A percentile compares a stretch with the other conserved stretches of the same genome.
Evolutionary conservation across 164 flowering plant genomes (phyloP).

Genomic region (Aristolochia californica): DNA sequence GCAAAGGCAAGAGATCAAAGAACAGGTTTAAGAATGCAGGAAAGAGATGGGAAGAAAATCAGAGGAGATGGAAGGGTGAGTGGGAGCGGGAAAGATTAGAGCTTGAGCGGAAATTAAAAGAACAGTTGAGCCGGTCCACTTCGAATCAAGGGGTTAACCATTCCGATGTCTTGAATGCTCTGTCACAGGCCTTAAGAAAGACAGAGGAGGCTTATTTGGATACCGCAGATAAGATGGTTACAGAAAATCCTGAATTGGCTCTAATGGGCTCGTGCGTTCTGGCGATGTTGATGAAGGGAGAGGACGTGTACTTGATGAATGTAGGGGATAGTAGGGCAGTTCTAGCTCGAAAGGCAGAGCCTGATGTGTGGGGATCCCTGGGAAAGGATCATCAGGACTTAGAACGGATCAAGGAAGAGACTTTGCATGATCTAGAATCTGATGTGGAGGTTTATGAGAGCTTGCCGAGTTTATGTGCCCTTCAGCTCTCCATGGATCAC

Average conservation of each 20-base stretch:
- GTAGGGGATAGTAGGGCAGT: slow-evolving; percentile 76
- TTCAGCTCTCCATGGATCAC: slow-evolving; percentile 67
- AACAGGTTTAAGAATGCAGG: slow-evolving; percentile 15
- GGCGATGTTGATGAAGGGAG: slow-evolving; percentile 74
- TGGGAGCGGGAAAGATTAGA: slow-evolving; percentile 35
- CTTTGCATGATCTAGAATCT: slow-evolving; percentile 22
- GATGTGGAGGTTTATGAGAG: slow-evolving; percentile 19
- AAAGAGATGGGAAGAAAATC: slow-evolving; percentile 32
- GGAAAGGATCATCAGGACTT: slow-evolving; percentile 26
- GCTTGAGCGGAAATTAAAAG: slow-evolving; percentile 27
- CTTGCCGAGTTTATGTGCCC: slow-evolving; percentile 19
- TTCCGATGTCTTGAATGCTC: slow-evolving; percentile 57
- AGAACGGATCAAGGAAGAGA: slow-evolving; percentile 41
- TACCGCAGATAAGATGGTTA: slow-evolving; percentile 51
- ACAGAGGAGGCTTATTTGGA: slow-evolving; percentile 71
- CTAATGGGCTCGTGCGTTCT: slow-evolving; percentile 90
- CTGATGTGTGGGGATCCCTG: slow-evolving; percentile 18
- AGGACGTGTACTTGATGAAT: slow-evolving; percentile 73
- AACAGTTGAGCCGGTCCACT: slow-evolving; percentile 16
- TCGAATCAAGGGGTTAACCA: slow-evolving; percentile 29
- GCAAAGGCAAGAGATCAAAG: slow-evolving; percentile 8
- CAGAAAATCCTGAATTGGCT: slow-evolving; percentile 73
- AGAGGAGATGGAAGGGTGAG: slow-evolving; percentile 31
- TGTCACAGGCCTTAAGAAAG: slow-evolving; percentile 51
- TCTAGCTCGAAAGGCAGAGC: slow-evolving; percentile 34